Percentiles rank a stretch among this genome's conserved stretches.
Conservation (phyloP, 495 filamentous ascomycete genomes). For the Aeminium ludgeri region DNA sequence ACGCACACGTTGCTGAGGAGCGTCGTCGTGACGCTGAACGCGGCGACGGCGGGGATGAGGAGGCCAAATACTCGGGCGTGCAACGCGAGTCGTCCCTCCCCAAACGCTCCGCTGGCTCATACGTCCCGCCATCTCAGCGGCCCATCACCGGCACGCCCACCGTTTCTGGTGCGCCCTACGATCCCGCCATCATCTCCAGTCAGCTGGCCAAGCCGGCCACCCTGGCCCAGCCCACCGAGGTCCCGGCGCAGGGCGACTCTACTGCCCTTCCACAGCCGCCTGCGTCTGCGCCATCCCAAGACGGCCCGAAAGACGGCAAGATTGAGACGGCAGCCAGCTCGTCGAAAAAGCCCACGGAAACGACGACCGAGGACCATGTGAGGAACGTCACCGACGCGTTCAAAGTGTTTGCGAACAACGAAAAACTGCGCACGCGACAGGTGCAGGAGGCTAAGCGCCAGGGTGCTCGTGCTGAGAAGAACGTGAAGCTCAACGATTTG, state of each 20-base stretch:
- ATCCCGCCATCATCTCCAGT: conserved; percentile 69
- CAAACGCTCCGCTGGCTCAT: conserved; percentile 47
- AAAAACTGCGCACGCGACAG: conserved; percentile 54
- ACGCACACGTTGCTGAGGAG: conserved; percentile 77
- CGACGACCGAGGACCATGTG: conserved; percentile 62
- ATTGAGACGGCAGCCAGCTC: not conserved
- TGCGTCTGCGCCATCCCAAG: not conserved
- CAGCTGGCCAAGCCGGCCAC: conserved; percentile 41
- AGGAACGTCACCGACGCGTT: conserved; percentile 61
- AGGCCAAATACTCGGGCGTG: conserved; percentile 89
- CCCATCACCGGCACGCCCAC: conserved; percentile 56
- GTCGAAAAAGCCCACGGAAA: conserved; percentile 21
- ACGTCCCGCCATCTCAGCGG: conserved; percentile 75
- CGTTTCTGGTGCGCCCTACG: conserved; percentile 55
- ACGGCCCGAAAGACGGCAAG: not conserved
- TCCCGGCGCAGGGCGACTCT: conserved; percentile 7
- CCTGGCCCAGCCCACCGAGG: not conserved
- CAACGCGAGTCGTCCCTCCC: conserved; percentile 54
- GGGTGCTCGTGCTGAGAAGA: conserved; percentile 53
- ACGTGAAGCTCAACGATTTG: conserved; percentile 77
- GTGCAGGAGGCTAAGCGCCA: conserved; percentile 30
- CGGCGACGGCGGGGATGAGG: conserved; percentile 67
- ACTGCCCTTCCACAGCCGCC: not conserved
- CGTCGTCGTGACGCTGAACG: conserved; percentile 22
- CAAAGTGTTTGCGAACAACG: conserved; percentile 60